Evolutionary conservation across 2,329 filamentous ascomycete genomes (phyloP).

Genomic region (Allantophomopsis cytisporea): DNA sequence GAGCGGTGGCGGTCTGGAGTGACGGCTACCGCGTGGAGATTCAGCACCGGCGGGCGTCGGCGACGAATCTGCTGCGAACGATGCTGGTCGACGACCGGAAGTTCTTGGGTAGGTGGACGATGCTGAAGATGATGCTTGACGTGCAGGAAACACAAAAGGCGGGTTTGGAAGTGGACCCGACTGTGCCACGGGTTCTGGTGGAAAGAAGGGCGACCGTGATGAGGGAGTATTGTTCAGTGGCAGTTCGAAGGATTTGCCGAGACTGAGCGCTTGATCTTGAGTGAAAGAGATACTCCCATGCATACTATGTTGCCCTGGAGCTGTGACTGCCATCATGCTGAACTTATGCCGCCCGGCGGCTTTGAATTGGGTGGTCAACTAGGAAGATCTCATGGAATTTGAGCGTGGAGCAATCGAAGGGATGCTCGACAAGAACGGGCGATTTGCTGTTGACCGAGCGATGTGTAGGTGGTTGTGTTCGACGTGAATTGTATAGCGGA

Average conservation of each 20-base stretch:
- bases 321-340: slow-evolving; percentile 5
- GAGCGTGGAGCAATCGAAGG: not conserved
- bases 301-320: slow-evolving; percentile 2
- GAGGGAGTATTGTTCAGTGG: not conserved
- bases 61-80: slow-evolving; percentile 9
- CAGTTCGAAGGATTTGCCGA: not conserved
- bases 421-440: not conserved
- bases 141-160: slow-evolving; percentile 47
- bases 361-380: slow-evolving; percentile 1
- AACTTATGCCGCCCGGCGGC: slow-evolving; percentile 4
- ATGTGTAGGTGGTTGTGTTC: too few species aligned
- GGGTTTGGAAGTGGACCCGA: slow-evolving; percentile 41
- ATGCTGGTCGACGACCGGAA: slow-evolving; percentile 35
- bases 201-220: slow-evolving; percentile 2
- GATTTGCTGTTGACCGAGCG: not conserved
- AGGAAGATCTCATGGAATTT: slow-evolving; percentile 5
- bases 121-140: slow-evolving; percentile 30
- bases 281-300: slow-evolving; percentile 4
- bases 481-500: too few species aligned
- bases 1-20: slow-evolving; percentile 13
- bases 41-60: slow-evolving; percentile 8
- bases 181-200: not conserved
- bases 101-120: slow-evolving; percentile 33
- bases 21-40: slow-evolving; percentile 5
- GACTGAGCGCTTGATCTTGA: not conserved